Evolutionary conservation across 2,329 filamentous ascomycete genomes (phyloP).

Genomic region (Cryphonectria carpinicola): DNA sequence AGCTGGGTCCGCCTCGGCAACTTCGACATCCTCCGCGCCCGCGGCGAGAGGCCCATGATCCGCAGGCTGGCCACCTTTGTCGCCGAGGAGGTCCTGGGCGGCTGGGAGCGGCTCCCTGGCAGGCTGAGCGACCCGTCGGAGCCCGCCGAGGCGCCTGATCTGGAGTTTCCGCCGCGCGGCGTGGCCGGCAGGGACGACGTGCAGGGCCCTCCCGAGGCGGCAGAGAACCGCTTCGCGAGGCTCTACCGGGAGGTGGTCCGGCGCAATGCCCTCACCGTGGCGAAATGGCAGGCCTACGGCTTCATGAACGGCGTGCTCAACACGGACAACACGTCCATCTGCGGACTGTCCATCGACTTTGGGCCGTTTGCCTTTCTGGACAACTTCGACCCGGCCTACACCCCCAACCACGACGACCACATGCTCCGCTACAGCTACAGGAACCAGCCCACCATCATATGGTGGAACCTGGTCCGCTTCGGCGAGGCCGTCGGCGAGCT

Average conservation of each 20-base stretch:
- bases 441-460: constrained; percentile 94
- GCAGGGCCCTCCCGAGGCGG: constrained; percentile 68
- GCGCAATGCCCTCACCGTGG: constrained; percentile 85
- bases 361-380: constrained; percentile 98
- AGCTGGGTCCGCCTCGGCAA: constrained; percentile 93
- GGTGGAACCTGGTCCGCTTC: constrained; percentile 96
- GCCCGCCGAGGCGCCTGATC: constrained; percentile 47
- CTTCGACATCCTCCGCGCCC: constrained; percentile 85
- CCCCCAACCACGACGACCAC: constrained; percentile 94
- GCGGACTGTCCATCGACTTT: constrained; percentile 89
- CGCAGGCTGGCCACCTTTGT: constrained; percentile 79
- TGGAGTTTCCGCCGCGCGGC: constrained; percentile 49
- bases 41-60: constrained; percentile 77
- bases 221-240: constrained; percentile 85
- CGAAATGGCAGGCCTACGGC: constrained; percentile 96
- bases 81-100: constrained; percentile 83
- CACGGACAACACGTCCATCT: constrained; percentile 94
- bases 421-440: constrained; percentile 87
- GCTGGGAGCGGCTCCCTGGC: constrained; percentile 82
- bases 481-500: constrained; percentile 89
- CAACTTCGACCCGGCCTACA: constrained; percentile 92
- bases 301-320: constrained; percentile 99
- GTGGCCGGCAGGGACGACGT: constrained; percentile 57
- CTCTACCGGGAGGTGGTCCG: constrained; percentile 87
- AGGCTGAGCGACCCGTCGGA: constrained; percentile 57